Evolutionary conservation across 1,284 basidiomycete genomes (phyloP).

Genomic region (Sphagnurus paluster): DNA sequence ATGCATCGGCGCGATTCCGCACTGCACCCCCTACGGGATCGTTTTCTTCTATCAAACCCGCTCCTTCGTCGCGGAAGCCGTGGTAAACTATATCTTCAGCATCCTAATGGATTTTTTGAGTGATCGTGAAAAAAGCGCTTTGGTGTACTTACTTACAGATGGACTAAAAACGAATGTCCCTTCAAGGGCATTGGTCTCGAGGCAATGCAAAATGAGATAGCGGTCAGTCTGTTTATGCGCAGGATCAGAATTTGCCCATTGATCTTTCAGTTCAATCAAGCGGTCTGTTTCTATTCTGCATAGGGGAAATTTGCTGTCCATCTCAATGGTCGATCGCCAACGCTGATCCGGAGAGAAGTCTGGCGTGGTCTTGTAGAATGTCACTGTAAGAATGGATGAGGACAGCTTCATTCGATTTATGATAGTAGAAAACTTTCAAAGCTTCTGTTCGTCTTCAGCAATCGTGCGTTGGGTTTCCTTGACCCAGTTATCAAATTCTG

Average conservation of each 20-base stretch:
- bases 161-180: slow-evolving; percentile 16
- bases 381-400: slow-evolving; percentile 6
- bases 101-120: too few species aligned
- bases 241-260: slow-evolving; percentile 8
- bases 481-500: not conserved
- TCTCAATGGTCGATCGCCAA: slow-evolving; percentile 15
- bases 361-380: slow-evolving; percentile 10
- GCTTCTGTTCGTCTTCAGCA: not conserved
- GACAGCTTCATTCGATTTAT: not conserved
- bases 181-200: slow-evolving; percentile 21
- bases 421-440: not conserved
- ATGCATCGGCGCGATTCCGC: slow-evolving; percentile 10
- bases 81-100: too few species aligned
- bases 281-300: slow-evolving; percentile 16
- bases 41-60: too few species aligned
- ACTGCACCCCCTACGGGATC: slow-evolving; percentile 8
- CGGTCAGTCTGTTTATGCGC: slow-evolving; percentile 1
- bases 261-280: slow-evolving; percentile 3
- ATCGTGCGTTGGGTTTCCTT: not conserved
- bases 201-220: slow-evolving; percentile 20
- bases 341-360: slow-evolving; percentile 19
- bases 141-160: slow-evolving; percentile 12
- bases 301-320: slow-evolving; percentile 11
- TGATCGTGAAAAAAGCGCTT: too few species aligned
- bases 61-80: too few species aligned